Conservation (phyloP, 805 yeast species). For the Candida hispaniensis region DNA sequence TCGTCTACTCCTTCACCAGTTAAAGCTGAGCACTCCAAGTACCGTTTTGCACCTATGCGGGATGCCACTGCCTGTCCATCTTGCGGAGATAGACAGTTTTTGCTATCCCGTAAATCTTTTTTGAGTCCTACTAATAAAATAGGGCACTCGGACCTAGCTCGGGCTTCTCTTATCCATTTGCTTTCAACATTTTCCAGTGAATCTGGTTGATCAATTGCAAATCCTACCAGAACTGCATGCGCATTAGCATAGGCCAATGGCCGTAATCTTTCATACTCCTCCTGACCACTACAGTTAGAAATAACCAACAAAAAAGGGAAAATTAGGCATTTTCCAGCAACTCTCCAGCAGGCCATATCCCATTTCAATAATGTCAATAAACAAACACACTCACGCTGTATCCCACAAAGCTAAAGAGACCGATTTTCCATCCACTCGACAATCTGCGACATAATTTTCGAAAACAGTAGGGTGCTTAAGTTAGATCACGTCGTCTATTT, state of each 20-base stretch:
- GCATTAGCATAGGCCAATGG: conserved; percentile 85
- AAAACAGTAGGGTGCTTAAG: conserved; percentile 86
- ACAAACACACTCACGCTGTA: conserved; percentile 45
- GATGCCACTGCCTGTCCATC: conserved; percentile 63
- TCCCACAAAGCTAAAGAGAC: conserved; percentile 88
- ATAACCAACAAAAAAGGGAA: neutral
- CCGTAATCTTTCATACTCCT: conserved; percentile 81
- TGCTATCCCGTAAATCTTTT: conserved; percentile 53
- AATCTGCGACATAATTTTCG: conserved; percentile 88
- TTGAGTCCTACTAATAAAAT: conserved; percentile 72
- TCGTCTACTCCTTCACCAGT: conserved; percentile 95
- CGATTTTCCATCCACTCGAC: conserved; percentile 87
- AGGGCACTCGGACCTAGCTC: conserved; percentile 66
- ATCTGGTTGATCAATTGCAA: conserved; percentile 76
- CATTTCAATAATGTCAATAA: neutral
- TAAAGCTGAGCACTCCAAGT: conserved; percentile 80
- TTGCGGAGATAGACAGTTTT: conserved; percentile 26
- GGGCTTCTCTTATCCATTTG: conserved; percentile 83
- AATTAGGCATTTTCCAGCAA: neutral
- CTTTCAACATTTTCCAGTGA: conserved; percentile 70
- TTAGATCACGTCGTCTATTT: no score
- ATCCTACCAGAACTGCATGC: conserved; percentile 74
- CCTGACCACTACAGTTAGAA: conserved; percentile 50
- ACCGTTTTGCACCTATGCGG: conserved; percentile 70
- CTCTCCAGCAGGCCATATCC: neutral